phyloP scores from a whole-genome alignment of 2,329 filamentous ascomycete genomes.

The Claviceps sp. region DNA sequence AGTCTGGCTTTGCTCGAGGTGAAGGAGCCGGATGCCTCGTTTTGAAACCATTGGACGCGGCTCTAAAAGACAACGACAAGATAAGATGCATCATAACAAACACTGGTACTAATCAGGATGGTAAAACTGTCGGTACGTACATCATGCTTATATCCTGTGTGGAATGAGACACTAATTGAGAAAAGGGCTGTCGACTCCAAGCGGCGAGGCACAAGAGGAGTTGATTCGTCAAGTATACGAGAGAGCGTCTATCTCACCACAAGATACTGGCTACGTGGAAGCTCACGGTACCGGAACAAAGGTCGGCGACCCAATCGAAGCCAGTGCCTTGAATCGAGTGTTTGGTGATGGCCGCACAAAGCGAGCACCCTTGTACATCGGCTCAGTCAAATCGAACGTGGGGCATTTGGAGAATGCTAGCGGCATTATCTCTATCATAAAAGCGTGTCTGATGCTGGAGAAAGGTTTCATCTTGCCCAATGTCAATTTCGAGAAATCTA shows the following conservation, averaged over 20 bases:
- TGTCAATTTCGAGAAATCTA: slow-evolving; percentile 34
- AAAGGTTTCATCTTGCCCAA: slow-evolving; percentile 36
- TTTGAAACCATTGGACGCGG: slow-evolving; percentile 43
- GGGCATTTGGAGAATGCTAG: slow-evolving; percentile 39
- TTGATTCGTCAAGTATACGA: slow-evolving; percentile 26
- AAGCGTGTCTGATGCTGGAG: slow-evolving; percentile 37
- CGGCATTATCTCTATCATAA: slow-evolving; percentile 38
- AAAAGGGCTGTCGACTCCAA: slow-evolving; percentile 43
- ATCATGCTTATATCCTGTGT: neutral
- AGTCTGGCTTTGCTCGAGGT: slow-evolving; percentile 43
- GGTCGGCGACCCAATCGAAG: slow-evolving; percentile 43
- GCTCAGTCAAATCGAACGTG: slow-evolving; percentile 37
- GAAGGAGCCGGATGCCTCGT: slow-evolving; percentile 44
- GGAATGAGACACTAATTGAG: neutral
- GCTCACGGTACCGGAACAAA: slow-evolving; percentile 44
- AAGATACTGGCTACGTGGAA: slow-evolving; percentile 26
- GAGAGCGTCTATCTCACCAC: slow-evolving; percentile 14
- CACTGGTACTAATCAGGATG: slow-evolving; percentile 42
- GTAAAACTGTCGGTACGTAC: slow-evolving; percentile 22
- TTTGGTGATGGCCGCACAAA: slow-evolving; percentile 27
- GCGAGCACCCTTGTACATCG: slow-evolving; percentile 30
- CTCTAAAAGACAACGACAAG: slow-evolving; percentile 39
- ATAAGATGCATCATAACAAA: slow-evolving; percentile 37
- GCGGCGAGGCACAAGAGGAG: slow-evolving; percentile 30
- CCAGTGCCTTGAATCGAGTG: slow-evolving; percentile 30